These are phyloP conservation scores for Rubroshorea leprosula DNA, from an alignment of 345 rosid genomes.

Conservation along the genomic window DNA sequence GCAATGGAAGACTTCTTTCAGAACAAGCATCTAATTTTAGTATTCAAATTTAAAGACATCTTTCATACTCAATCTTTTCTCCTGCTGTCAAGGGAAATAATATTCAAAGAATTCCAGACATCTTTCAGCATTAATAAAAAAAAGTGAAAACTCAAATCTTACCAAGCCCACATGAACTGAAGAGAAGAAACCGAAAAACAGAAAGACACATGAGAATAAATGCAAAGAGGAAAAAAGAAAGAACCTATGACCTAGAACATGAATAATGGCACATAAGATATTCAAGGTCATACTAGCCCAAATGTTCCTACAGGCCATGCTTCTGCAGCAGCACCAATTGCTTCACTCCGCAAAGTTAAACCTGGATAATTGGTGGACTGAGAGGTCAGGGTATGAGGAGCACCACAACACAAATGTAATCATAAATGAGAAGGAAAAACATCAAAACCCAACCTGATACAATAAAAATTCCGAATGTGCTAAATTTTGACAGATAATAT, in stretches of 20 bases:
- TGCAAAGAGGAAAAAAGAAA: too few species aligned
- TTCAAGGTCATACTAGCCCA: constrained; percentile 80
- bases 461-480: constrained; percentile 71
- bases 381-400: constrained; percentile 2
- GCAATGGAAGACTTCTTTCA: not conserved
- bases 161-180: not conserved
- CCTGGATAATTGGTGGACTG: constrained; percentile 35
- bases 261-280: constrained; percentile 31
- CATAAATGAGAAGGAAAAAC: not conserved
- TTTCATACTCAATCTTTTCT: not conserved
- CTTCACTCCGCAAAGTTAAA: constrained; percentile 73
- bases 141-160: not conserved
- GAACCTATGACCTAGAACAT: constrained; percentile 29
- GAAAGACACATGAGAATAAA: constrained; percentile 2
- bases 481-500: constrained; percentile 61
- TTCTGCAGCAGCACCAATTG: constrained; percentile 67
- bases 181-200: not conserved
- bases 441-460: constrained; percentile 54
- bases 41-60: not conserved
- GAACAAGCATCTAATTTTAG: too few species aligned
- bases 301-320: constrained; percentile 86
- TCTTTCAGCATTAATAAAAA: not conserved
- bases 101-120: not conserved
- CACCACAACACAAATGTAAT: constrained; percentile 1
- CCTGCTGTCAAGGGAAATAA: not conserved